Evolutionary conservation across 2,329 filamentous ascomycete genomes (phyloP).

Genomic region (Phaeoacremonium minimum): DNA sequence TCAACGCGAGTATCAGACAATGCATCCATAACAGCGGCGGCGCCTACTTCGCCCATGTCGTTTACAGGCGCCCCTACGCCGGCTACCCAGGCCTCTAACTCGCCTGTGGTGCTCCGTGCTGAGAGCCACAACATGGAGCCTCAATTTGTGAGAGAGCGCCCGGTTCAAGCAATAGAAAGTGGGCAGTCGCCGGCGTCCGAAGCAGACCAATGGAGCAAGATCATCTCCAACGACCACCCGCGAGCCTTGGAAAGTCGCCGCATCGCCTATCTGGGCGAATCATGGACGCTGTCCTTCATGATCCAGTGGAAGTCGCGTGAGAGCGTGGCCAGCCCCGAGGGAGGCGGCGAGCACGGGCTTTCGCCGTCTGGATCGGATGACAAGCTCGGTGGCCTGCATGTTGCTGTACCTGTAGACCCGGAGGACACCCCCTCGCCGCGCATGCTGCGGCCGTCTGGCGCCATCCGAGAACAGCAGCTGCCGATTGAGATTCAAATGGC

Average conservation of each 20-base stretch:
- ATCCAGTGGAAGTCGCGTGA: slow-evolving; percentile 4
- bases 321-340: not conserved
- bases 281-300: slow-evolving; percentile 3
- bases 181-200: slow-evolving; percentile 2
- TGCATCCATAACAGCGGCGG: not conserved
- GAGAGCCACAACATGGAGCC: too few relatives aligned
- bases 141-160: too few relatives aligned
- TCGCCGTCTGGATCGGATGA: not conserved
- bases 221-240: slow-evolving; percentile 1
- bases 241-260: slow-evolving; percentile 1
- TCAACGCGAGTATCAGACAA: not conserved
- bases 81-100: too few relatives aligned
- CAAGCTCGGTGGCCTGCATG: not conserved
- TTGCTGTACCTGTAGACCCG: slow-evolving; percentile 1
- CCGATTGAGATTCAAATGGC: not conserved
- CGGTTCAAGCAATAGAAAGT: too few relatives aligned
- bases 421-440: slow-evolving; percentile 2
- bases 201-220: slow-evolving; percentile 4
- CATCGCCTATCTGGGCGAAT: slow-evolving; percentile 3
- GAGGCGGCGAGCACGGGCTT: not conserved
- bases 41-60: not conserved
- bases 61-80: too few relatives aligned
- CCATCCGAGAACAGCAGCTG: not conserved
- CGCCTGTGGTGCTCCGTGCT: too few relatives aligned
- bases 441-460: not conserved